These are phyloP conservation scores for Plasmodium gonderi DNA, from an alignment of 169 alveolate species.

Conservation along the genomic window DNA sequence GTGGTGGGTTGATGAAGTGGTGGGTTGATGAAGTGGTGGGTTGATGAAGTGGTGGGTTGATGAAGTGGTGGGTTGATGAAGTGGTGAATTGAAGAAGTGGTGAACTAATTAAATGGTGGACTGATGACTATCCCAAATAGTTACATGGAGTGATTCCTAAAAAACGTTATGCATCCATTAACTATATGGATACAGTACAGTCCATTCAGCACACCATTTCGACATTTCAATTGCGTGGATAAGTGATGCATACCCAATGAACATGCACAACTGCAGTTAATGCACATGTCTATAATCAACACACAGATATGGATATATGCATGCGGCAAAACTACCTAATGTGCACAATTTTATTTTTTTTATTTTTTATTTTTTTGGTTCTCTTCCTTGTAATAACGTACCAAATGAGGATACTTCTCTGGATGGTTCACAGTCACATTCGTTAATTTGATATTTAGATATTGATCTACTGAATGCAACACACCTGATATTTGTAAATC, in stretches of 20 bases:
- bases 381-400: constrained; percentile 29
- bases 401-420: constrained; percentile 93
- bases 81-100: background rate
- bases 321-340: no score
- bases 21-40: background rate
- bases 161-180: no score
- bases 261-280: no score
- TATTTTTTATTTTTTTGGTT: no score
- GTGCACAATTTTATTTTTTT: no score
- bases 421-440: constrained; percentile 93
- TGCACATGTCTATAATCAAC: no score
- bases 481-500: constrained; percentile 94
- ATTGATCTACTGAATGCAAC: constrained; percentile 93
- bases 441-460: constrained; percentile 92
- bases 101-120: no score
- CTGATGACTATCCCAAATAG: background rate
- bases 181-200: background rate
- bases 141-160: no score
- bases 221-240: background rate
- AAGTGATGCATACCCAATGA: no score
- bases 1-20: background rate
- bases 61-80: background rate
- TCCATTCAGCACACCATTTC: background rate
- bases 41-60: background rate
- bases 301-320: no score